Evolutionary conservation across 176 grass and related monocot species (phyloP).

Genomic region (Otatea glauca): DNA sequence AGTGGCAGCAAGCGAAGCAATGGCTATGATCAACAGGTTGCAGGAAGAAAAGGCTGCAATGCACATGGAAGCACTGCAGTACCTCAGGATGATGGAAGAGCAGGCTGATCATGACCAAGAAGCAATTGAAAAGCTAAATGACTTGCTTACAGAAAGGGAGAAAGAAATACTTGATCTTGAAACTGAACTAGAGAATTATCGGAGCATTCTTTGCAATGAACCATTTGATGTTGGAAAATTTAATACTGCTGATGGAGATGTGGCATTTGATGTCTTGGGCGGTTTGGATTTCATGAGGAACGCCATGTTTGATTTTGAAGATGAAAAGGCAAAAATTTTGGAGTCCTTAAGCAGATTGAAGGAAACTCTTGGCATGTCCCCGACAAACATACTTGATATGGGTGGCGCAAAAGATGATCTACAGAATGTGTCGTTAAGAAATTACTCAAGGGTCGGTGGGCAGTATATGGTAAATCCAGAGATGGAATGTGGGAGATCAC

Average conservation of each 20-base stretch:
- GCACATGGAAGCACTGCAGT: constrained; percentile 94
- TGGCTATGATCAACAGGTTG: constrained; percentile 97
- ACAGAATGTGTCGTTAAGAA: neutral
- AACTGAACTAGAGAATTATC: constrained; percentile 61
- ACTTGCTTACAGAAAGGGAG: constrained; percentile 90
- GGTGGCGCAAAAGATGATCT: constrained; percentile 33
- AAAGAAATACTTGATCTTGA: constrained; percentile 87
- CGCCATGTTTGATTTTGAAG: constrained; percentile 67
- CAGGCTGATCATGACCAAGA: constrained; percentile 92
- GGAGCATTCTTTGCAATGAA: constrained; percentile 26
- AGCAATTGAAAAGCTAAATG: constrained; percentile 77
- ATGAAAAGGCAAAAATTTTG: constrained; percentile 69
- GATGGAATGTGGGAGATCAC: constrained; percentile 5
- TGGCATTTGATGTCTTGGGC: constrained; percentile 36
- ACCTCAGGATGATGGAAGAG: constrained; percentile 97
- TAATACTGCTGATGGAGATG: constrained; percentile 29
- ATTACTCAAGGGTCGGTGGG: neutral
- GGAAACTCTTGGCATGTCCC: constrained; percentile 57
- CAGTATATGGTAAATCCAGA: constrained; percentile 29
- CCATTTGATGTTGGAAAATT: constrained; percentile 40
- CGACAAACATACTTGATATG: constrained; percentile 33
- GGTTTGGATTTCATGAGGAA: constrained; percentile 47
- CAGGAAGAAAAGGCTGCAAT: constrained; percentile 92
- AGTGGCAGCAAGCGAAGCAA: constrained; percentile 81
- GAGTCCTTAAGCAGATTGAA: constrained; percentile 66